Evolutionary conservation across 495 filamentous ascomycete genomes (phyloP).

Genomic region (Penicillium cataractarum): DNA sequence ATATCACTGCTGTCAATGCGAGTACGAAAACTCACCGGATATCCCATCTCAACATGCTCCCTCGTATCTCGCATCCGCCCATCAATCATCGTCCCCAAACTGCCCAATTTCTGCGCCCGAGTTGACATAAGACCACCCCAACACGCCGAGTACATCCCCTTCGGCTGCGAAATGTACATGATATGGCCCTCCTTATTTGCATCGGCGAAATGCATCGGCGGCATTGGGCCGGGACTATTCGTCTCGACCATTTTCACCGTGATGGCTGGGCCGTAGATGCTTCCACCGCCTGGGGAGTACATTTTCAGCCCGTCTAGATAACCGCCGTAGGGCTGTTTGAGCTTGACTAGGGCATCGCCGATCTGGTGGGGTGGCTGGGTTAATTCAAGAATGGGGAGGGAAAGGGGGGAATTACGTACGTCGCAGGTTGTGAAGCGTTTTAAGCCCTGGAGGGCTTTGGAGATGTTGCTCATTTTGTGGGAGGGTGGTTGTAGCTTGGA

Average conservation of each 20-base stretch:
- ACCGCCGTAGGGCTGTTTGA: constrained; percentile 31
- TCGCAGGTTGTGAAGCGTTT: constrained; percentile 26
- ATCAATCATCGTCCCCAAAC: constrained; percentile 17
- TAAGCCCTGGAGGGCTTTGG: constrained; percentile 14
- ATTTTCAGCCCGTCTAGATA: constrained; percentile 29
- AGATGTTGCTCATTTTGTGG: constrained; percentile 7
- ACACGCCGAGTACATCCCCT: constrained; percentile 21
- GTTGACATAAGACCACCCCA: constrained; percentile 27
- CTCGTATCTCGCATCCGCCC: constrained; percentile 19
- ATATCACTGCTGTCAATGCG: too few relatives aligned
- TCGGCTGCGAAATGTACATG: constrained; percentile 30
- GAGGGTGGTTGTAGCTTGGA: background rate
- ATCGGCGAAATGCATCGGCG: constrained; percentile 24
- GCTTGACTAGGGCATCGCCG: constrained; percentile 34
- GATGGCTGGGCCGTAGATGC: constrained; percentile 28
- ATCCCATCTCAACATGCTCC: constrained; percentile 23
- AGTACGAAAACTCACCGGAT: constrained; percentile 19
- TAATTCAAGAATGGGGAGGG: background rate
- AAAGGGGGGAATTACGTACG: constrained; percentile 9
- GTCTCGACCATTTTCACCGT: constrained; percentile 36
- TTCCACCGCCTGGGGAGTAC: constrained; percentile 19
- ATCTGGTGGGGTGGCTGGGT: constrained; percentile 20
- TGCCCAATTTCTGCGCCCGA: constrained; percentile 20
- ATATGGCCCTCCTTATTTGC: constrained; percentile 25
- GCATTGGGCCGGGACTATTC: constrained; percentile 25